phyloP scores from a whole-genome alignment of 2,329 filamentous ascomycete species.

The Colletotrichum theobromicola region DNA sequence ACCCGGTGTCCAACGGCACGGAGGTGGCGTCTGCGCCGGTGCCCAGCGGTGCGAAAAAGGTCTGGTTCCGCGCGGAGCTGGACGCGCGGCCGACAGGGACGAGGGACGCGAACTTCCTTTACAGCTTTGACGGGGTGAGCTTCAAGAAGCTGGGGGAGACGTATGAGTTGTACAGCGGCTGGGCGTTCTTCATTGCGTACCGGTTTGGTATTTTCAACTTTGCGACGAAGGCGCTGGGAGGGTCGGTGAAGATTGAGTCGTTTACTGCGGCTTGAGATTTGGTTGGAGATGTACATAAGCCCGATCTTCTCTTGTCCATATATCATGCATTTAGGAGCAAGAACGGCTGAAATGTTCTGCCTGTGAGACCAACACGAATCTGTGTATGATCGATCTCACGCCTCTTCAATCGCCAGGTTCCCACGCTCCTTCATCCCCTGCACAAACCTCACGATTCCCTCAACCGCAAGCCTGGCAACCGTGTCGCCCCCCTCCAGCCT shows the following conservation, averaged over 20 bases:
- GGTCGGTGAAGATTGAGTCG: conserved; percentile 35
- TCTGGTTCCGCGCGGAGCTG: conserved; percentile 29
- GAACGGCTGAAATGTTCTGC: no score
- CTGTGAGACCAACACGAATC: no score
- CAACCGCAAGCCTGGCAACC: not conserved
- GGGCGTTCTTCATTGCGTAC: conserved; percentile 54
- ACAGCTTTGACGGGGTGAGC: conserved; percentile 29
- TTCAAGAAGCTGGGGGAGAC: conserved; percentile 33
- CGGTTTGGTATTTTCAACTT: conserved; percentile 56
- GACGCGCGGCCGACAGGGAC: conserved; percentile 28
- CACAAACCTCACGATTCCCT: not conserved
- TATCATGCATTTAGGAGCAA: no score
- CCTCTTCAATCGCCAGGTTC: rapidly evolving
- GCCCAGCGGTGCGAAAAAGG: conserved; percentile 17
- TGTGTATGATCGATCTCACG: not conserved
- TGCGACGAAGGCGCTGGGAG: conserved; percentile 48
- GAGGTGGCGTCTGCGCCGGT: conserved; percentile 26
- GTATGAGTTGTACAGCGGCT: conserved; percentile 43
- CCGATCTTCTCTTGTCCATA: no score
- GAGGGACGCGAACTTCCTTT: conserved; percentile 24
- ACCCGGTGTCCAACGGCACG: conserved; percentile 22
- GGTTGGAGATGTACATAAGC: not conserved
- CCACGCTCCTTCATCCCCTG: not conserved
- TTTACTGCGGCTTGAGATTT: conserved; percentile 21
- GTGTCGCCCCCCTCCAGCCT: not conserved